These are phyloP conservation scores for Tetraselmis striata DNA, from an alignment of 139 green algal species.

Conservation along the genomic window DNA sequence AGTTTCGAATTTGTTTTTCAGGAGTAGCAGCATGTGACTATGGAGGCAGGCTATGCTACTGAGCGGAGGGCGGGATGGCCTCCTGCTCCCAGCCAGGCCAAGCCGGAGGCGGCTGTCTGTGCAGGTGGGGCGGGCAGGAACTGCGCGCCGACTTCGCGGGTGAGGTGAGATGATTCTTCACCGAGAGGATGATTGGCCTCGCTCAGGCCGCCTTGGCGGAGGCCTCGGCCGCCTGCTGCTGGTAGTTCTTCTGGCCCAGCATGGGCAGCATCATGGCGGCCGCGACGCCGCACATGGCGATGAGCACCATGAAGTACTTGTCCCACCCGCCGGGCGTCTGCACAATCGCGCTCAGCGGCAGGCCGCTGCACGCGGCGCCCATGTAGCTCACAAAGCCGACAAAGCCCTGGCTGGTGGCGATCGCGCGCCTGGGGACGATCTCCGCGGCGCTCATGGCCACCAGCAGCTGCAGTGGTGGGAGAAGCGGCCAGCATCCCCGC, in stretches of 20 bases:
- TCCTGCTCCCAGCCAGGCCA: no score
- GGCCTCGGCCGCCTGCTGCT: constrained; percentile 51
- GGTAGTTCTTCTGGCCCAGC: constrained; percentile 73
- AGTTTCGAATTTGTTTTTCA: no score
- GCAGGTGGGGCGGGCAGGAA: no score
- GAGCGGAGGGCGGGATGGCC: no score
- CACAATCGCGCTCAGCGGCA: constrained; percentile 92
- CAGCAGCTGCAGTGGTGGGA: no score
- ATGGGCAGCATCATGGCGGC: constrained; percentile 87
- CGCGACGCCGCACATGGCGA: constrained; percentile 68
- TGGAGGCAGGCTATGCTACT: no score
- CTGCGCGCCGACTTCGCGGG: no score
- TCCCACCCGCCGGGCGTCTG: constrained; percentile 80
- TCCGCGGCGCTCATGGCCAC: background rate
- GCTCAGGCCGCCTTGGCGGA: constrained; percentile 10
- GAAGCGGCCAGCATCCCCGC: no score
- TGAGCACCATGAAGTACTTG: constrained; percentile 80
- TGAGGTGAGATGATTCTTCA: no score
- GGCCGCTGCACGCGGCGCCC: constrained; percentile 73
- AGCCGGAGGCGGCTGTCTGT: no score
- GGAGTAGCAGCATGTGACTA: no score
- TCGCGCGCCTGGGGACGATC: background rate
- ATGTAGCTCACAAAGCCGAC: background rate
- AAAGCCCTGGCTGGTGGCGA: background rate
- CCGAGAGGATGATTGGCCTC: no score